These are phyloP conservation scores for Protea cynaroides DNA, from an alignment of 164 flowering plant species.

Conservation along the genomic window DNA sequence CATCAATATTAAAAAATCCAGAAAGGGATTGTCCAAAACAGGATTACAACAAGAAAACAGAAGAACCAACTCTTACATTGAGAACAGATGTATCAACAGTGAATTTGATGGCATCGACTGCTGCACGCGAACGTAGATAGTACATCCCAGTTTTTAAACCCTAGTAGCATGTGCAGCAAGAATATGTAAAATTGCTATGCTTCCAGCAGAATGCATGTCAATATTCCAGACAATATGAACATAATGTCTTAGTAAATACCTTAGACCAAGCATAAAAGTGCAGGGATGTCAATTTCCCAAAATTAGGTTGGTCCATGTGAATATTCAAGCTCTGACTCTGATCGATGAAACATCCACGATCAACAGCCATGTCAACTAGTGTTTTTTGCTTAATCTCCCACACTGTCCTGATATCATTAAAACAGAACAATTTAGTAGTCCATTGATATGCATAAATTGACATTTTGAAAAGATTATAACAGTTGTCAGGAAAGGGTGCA, in stretches of 20 bases:
- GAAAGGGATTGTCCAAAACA: background rate
- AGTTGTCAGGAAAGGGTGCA: background rate
- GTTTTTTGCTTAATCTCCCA: slow-evolving; percentile 98
- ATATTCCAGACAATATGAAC: too few species aligned
- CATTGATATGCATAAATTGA: slow-evolving; percentile 8
- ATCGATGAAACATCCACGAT: slow-evolving; percentile 92
- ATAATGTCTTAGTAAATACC: slow-evolving; percentile 27
- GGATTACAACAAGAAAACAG: background rate
- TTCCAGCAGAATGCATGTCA: too few species aligned
- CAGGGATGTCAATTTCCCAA: slow-evolving; percentile 86
- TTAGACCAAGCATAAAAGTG: slow-evolving; percentile 91
- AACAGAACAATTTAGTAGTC: background rate
- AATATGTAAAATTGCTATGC: too few species aligned
- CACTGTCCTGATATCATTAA: slow-evolving; percentile 56
- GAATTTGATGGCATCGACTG: slow-evolving; percentile 80
- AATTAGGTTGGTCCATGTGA: slow-evolving; percentile 93
- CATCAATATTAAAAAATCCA: background rate
- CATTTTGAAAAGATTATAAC: background rate
- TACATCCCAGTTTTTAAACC: slow-evolving; percentile 83
- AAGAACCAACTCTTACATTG: background rate
- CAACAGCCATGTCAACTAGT: slow-evolving; percentile 94
- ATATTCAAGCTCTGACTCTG: slow-evolving; percentile 97
- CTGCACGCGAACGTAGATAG: slow-evolving; percentile 64
- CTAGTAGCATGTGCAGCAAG: slow-evolving; percentile 21
- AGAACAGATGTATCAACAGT: slow-evolving; percentile 49